Base-by-base conservation (phyloP, 2,329 filamentous ascomycete genomes). In the Calonectria pauciramosa region DNA sequence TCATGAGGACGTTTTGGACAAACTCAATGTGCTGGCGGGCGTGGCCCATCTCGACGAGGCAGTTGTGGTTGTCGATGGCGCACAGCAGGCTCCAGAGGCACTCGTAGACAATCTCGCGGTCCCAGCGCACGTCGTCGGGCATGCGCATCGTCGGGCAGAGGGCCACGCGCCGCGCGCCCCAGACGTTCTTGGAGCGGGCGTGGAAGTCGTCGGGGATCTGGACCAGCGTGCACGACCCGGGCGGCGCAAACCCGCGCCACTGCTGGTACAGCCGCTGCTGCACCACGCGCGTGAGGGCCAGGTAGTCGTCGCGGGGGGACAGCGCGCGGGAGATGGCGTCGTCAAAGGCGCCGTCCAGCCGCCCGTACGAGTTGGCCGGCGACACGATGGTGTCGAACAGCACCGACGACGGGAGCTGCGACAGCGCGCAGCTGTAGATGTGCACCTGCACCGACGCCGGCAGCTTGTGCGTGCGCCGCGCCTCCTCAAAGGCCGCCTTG, bases 261-360 rank as follows among this genome's bases (percentile, higher is more conserved):
- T 84, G 85, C 26, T 82, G 80, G 0, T 88, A 90, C 7, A 90
- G 83, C 3, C 87, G 87, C n/a, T 84, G 75, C 77, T 90, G 90
- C 73, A 87, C 84, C 34, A 85, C 77, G 10, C 87, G 88, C 13
- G 86, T 86, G 76, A 90, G 87, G 32, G 84, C 84, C 64, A 85
- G 83, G 0, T 88, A 90, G 73, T 91, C 88, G 56, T 89, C 56
- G 68, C 56, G 56, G 20, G 68, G 68, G 6, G 56, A 64, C 34
- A 70, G 34, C 18, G 56, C 68, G 32, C 68, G 68, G 32, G 68
- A 70, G 47, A 70, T 70, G 56, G 68, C 89, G 77, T 89, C 87
- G 82, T 90, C 89, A 76, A 90, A 91, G 73, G 85, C 87, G 63
- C 90, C 89, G 79, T 91, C 89, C 3, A 91, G 85, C 8, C 86